Base-by-base conservation (phyloP, 2,329 filamentous ascomycete genomes). In the Aspergillus sp. region DNA sequence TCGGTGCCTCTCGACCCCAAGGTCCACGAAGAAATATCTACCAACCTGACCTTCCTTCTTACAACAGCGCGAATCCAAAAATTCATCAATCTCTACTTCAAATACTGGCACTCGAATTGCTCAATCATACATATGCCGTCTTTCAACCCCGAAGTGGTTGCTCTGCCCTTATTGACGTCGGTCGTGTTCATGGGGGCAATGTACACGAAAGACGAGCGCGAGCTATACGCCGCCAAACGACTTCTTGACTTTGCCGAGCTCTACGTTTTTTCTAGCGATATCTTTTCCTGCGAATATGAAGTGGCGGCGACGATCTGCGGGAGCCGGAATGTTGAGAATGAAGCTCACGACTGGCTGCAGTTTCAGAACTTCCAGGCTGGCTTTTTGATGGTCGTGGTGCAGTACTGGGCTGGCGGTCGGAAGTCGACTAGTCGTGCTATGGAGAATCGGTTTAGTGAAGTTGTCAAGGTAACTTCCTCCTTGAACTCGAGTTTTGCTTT, bases 111-210 rank as follows among this genome's bases (percentile, higher is more conserved):
- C 38, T 75, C 75, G 3, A 80, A 79, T 58, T 80, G 76, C 58
- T 69, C 79, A 0, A 77, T 83, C 30, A 66, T 83, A 4, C 80
- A 82, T 64, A 63, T 68, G 8, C 74, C 77, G 5, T 75, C 78
- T 0, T 82, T 82, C 56, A 71, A 79, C 58, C 70, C 76, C 2
- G 73, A 79, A 15, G 71, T 70, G 1, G 72, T 73, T 3, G 68
- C 77, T 2, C 63, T 77, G 31, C 72, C 76, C 1, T 67, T 83
- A 6, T 69, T 83, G 4, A 71, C 78, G 1, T 72, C 76, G 1
- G 68, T 83, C 5, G 68, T 75, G 0, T 75, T 82, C 55, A 77
- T 80, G 68, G 81, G 81, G 4, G 79, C 79, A 0, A 79, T 81
- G 71, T 82, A 81, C 61, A 80, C 78, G 4, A 71, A 71, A 7